Evolutionary conservation across 208 protist genomes (phyloP).

Genomic region (Leishmania tropica): DNA sequence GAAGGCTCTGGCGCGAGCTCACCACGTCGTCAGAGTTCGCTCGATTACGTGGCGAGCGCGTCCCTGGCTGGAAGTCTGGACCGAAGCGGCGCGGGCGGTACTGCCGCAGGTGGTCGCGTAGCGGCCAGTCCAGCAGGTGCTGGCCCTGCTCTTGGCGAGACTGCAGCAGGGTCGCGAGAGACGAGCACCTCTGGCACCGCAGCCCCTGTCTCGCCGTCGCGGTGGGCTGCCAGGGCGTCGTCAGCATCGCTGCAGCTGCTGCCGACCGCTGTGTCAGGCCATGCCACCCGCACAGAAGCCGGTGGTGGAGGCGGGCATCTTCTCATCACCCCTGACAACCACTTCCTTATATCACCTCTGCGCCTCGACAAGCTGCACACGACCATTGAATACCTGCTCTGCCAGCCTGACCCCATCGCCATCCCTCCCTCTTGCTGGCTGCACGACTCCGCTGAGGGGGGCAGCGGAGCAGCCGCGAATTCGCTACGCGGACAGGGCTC

Average conservation of each 20-base stretch:
- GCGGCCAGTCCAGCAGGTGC: not conserved
- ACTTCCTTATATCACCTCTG: constrained; percentile 42
- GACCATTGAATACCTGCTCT: constrained; percentile 50
- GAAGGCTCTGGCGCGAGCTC: not conserved
- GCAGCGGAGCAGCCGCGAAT: not conserved
- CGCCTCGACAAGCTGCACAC: constrained; percentile 53
- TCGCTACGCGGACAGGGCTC: not conserved
- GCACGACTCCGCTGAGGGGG: constrained; percentile 14
- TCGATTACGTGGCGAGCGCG: constrained; percentile 13
- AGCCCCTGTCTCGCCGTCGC: not conserved
- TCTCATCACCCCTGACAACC: constrained; percentile 26
- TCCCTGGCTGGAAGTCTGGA: too few relatives aligned
- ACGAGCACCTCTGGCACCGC: not conserved
- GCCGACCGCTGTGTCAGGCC: not conserved
- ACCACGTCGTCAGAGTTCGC: constrained; percentile 14
- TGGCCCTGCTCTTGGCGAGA: not conserved
- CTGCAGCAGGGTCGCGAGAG: not conserved
- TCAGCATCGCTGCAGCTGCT: not conserved
- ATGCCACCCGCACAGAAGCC: constrained; percentile 9
- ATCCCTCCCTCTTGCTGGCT: constrained; percentile 35
- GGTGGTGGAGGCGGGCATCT: constrained; percentile 21
- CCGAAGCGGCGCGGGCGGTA: not conserved
- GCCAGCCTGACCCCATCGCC: constrained; percentile 50
- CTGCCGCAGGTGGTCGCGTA: not conserved
- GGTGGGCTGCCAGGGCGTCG: not conserved